Evolutionary conservation across 106 monocot species (phyloP).

Genomic region (Dendrobium huoshanense): DNA sequence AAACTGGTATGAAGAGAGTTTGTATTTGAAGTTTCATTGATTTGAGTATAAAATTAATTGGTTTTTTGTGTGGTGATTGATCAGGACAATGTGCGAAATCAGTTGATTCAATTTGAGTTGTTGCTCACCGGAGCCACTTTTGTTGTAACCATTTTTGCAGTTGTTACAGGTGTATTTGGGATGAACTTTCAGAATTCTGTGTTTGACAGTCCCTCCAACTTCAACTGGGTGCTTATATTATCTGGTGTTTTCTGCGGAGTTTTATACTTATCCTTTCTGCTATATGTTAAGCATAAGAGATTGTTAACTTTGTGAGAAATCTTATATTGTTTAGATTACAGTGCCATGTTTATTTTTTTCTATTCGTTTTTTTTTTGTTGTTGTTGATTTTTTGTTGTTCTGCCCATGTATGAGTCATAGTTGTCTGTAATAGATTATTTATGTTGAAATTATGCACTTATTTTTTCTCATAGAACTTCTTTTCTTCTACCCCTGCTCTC

Average conservation of each 20-base stretch:
- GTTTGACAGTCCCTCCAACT: slow-evolving; percentile 26
- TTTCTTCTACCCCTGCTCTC: too few relatives aligned
- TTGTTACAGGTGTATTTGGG: slow-evolving; percentile 41
- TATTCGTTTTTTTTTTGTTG: too few relatives aligned
- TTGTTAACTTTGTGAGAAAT: slow-evolving; percentile 14
- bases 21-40: not conserved
- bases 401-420: too few relatives aligned
- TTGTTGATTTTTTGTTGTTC: too few relatives aligned
- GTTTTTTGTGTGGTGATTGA: not conserved
- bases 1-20: slow-evolving; percentile 35
- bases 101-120: slow-evolving; percentile 41
- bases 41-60: not conserved
- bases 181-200: slow-evolving; percentile 37
- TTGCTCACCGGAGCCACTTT: slow-evolving; percentile 38
- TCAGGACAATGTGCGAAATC: slow-evolving; percentile 37
- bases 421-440: too few relatives aligned
- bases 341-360: too few relatives aligned
- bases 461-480: too few relatives aligned
- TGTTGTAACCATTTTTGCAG: slow-evolving; percentile 41
- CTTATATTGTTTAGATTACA: not conserved
- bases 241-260: slow-evolving; percentile 14
- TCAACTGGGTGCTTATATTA: slow-evolving; percentile 19
- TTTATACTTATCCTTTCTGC: slow-evolving; percentile 19
- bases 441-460: too few relatives aligned
- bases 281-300: slow-evolving; percentile 31